phyloP scores from a whole-genome alignment of 352 stramenopile species.

The Elongisporangium anandrum region DNA sequence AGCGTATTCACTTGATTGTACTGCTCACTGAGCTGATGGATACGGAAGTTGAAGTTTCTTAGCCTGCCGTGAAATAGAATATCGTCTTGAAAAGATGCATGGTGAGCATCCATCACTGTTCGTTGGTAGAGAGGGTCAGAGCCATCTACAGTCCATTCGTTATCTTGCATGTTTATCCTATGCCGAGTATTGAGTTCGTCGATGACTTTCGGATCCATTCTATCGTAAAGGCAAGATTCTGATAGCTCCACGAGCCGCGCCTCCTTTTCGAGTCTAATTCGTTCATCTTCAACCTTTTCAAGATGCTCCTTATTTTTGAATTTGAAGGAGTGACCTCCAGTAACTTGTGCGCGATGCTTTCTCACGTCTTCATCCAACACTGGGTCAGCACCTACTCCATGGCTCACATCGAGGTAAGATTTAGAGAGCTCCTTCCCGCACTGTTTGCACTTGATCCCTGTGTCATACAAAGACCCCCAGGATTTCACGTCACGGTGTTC shows the following conservation, averaged over 20 bases:
- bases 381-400: constrained; percentile 35
- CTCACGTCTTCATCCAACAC: constrained; percentile 48
- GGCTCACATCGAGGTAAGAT: constrained; percentile 48
- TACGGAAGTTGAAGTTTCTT: constrained; percentile 61
- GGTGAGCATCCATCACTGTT: constrained; percentile 44
- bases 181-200: constrained; percentile 73
- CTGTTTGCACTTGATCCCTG: constrained; percentile 48
- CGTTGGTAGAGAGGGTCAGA: constrained; percentile 46
- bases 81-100: constrained; percentile 53
- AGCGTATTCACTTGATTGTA: constrained; percentile 29
- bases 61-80: constrained; percentile 65
- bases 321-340: constrained; percentile 28
- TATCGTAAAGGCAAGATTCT: constrained; percentile 58
- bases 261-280: constrained; percentile 71
- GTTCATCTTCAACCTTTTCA: constrained; percentile 44
- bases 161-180: constrained; percentile 34
- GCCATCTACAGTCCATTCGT: constrained; percentile 17
- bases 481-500: constrained; percentile 57
- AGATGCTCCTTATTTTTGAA: constrained; percentile 38
- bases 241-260: constrained; percentile 37
- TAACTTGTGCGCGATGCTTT: constrained; percentile 40
- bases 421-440: constrained; percentile 68
- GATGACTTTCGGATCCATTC: constrained; percentile 53
- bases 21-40: constrained; percentile 45
- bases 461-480: constrained; percentile 63